Evolutionary conservation across 139 green algal genomes (phyloP).

Genomic region (Closterium sp.): DNA sequence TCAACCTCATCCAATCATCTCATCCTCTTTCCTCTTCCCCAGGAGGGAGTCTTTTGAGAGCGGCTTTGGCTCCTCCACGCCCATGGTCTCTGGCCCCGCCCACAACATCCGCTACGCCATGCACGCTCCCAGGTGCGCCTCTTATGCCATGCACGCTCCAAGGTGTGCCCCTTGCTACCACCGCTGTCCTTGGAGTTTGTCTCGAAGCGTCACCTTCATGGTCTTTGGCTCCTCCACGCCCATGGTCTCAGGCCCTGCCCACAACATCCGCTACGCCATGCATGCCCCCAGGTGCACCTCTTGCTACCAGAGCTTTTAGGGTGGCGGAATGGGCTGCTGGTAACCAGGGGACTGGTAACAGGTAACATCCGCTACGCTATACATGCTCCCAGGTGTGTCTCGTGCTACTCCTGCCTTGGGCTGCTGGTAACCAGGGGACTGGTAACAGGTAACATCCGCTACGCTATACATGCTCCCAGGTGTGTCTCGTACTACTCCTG

Average conservation of each 20-base stretch:
- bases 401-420: no score
- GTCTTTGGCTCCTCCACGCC: slow-evolving; percentile 29
- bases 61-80: slow-evolving; percentile 39
- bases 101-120: slow-evolving; percentile 30
- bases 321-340: no score
- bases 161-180: slow-evolving; percentile 18
- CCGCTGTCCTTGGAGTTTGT: background rate
- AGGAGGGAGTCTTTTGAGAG: slow-evolving; percentile 24
- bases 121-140: slow-evolving; percentile 19
- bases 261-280: background rate
- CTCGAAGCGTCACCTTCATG: no score
- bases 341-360: no score
- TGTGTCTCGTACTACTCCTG: background rate
- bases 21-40: background rate
- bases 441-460: background rate
- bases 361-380: background rate
- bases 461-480: slow-evolving; percentile 11
- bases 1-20: no score
- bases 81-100: slow-evolving; percentile 13
- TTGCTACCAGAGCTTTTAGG: no score
- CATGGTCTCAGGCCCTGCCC: slow-evolving; percentile 8
- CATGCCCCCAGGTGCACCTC: no score
- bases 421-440: no score
- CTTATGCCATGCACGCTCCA: no score
- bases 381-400: no score